Percentiles rank a stretch among this genome's conserved stretches.
These are phyloP conservation scores for Gossypium stocksii DNA, from an alignment of 345 rosid species.

Conservation along the genomic window DNA sequence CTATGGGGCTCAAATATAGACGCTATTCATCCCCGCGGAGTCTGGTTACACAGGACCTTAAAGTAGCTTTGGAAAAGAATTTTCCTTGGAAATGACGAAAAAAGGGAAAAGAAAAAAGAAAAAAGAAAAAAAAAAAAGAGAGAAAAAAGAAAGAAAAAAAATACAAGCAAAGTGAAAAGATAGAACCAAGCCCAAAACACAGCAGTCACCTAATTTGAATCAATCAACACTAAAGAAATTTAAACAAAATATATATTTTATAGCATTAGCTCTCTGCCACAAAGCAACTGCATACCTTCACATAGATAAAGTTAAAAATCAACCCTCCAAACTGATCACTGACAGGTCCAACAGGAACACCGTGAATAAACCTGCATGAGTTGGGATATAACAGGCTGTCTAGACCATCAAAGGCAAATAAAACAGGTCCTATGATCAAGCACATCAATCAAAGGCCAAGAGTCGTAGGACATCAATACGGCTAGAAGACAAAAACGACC, in stretches of 20 bases:
- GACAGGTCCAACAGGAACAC: constrained; percentile 37
- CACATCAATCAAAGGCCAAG: constrained; percentile 14
- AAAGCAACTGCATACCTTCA: constrained; percentile 46
- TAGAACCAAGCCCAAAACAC: constrained; percentile 12
- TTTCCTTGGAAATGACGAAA: constrained; percentile 13
- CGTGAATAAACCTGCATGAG: constrained; percentile 43
- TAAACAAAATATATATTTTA: constrained; percentile 14
- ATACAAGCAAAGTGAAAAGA: constrained; percentile 12
- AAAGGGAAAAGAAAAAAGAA: not conserved
- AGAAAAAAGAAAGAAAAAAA: not conserved
- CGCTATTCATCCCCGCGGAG: constrained; percentile 1
- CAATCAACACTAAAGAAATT: constrained; percentile 18
- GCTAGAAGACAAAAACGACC: not conserved
- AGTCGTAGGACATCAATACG: not conserved
- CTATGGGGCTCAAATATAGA: constrained; percentile 11
- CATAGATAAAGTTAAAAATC: constrained; percentile 24
- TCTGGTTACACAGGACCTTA: constrained; percentile 15
- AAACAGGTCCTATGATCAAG: constrained; percentile 27
- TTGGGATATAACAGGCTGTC: constrained; percentile 39
- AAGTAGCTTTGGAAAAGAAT: constrained; percentile 11
- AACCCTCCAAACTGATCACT: constrained; percentile 38
- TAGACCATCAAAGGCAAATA: constrained; percentile 32
- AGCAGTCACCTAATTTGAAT: not conserved
- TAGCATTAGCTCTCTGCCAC: constrained; percentile 22
- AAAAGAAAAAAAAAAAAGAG: not conserved